Percentiles rank a stretch among this genome's conserved stretches.
These are phyloP conservation scores for Incumbomyces lentus DNA, from an alignment of 2,329 filamentous ascomycete species.

Conservation along the genomic window DNA sequence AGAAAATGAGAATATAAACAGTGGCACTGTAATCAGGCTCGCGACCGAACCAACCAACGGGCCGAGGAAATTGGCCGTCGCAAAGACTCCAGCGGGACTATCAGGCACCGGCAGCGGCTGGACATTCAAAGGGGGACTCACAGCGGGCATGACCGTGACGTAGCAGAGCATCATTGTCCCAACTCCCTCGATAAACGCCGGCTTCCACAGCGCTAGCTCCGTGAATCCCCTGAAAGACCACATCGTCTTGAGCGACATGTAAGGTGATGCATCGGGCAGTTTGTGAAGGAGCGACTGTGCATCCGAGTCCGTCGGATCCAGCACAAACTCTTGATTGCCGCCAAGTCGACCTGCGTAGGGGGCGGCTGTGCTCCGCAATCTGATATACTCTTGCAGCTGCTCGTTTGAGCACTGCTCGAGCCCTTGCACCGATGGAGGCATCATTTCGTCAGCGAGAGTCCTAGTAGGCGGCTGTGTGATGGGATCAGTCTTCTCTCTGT, in stretches of 20 bases:
- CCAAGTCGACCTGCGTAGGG: constrained; percentile 29
- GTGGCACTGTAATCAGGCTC: constrained; percentile 33
- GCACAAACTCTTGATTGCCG: constrained; percentile 28
- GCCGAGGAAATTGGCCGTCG: constrained; percentile 23
- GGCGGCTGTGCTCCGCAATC: background rate
- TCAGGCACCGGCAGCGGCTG: constrained; percentile 11
- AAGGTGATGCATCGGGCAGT: constrained; percentile 34
- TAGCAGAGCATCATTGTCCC: constrained; percentile 24
- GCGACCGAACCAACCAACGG: constrained; percentile 29
- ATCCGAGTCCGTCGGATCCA: constrained; percentile 24
- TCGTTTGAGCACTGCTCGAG: background rate
- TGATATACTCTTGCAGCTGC: background rate
- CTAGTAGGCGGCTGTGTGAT: too few relatives aligned
- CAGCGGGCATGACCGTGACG: constrained; percentile 11
- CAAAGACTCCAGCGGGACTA: constrained; percentile 22
- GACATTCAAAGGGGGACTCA: constrained; percentile 5
- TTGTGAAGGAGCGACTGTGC: constrained; percentile 24
- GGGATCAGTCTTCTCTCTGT: too few relatives aligned
- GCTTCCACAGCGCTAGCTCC: constrained; percentile 30
- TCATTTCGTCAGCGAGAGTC: too few relatives aligned
- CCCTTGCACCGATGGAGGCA: background rate
- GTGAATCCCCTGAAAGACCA: constrained; percentile 28
- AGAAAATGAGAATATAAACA: constrained; percentile 42
- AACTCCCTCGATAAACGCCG: constrained; percentile 32
- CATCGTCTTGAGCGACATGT: constrained; percentile 28